Conservation (phyloP, 2,329 filamentous ascomycete genomes). For the Aspergillus luchuensis region DNA sequence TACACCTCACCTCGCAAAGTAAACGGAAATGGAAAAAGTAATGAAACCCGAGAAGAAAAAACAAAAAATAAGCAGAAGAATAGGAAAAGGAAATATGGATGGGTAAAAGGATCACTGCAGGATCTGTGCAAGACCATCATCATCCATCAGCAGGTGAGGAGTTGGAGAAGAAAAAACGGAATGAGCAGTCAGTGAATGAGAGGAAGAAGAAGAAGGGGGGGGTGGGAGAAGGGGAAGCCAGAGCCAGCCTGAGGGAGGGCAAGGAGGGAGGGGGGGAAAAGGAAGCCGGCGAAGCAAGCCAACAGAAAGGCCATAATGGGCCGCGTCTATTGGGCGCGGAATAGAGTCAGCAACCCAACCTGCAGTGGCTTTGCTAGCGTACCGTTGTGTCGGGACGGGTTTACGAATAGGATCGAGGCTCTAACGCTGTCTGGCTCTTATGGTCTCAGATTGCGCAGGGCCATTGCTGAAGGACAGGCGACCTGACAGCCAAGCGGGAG, state of each 20-base stretch:
- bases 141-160: neutral
- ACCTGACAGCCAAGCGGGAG: conserved; percentile 22
- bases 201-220: neutral
- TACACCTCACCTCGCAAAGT: neutral
- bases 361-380: conserved; percentile 25
- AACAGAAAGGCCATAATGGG: conserved; percentile 16
- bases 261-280: conserved; percentile 9
- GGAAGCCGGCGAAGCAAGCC: conserved; percentile 16
- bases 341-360: conserved; percentile 21
- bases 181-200: neutral
- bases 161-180: neutral
- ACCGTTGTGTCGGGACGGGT: conserved; percentile 26
- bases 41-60: neutral
- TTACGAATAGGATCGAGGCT: conserved; percentile 23
- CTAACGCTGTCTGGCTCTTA: conserved; percentile 19
- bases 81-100: neutral
- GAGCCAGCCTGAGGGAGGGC: neutral
- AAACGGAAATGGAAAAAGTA: neutral
- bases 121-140: neutral
- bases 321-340: conserved; percentile 24
- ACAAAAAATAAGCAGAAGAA: neutral
- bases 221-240: neutral
- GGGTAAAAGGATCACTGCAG: neutral
- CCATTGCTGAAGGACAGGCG: conserved; percentile 17
- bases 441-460: conserved; percentile 24